These are phyloP conservation scores for Phlyctochytrium planicorne DNA, from an alignment of 192 early-diverging fungal species.

Conservation along the genomic window DNA sequence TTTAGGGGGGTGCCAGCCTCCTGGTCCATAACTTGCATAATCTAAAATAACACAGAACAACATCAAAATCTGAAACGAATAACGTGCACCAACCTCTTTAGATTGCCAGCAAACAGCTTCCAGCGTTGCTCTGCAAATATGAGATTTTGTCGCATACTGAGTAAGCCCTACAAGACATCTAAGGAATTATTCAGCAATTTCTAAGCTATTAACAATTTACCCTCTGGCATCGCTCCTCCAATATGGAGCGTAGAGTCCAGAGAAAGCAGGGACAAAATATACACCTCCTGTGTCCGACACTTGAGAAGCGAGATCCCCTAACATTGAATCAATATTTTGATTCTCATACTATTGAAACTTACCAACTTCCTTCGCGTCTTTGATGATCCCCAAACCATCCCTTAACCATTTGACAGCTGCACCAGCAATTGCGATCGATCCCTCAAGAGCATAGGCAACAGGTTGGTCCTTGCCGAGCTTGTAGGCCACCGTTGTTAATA, in stretches of 20 bases:
- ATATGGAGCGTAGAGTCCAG: slow-evolving; percentile 91
- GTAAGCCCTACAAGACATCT: slow-evolving; percentile 83
- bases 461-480: slow-evolving; percentile 71
- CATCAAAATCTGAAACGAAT: neutral
- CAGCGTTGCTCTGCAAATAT: slow-evolving; percentile 83
- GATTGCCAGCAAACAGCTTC: slow-evolving; percentile 92
- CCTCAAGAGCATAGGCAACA: slow-evolving; percentile 86
- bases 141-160: slow-evolving; percentile 80
- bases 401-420: slow-evolving; percentile 89
- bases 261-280: slow-evolving; percentile 94
- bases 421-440: slow-evolving; percentile 87
- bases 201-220: slow-evolving; percentile 3
- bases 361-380: slow-evolving; percentile 69
- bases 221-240: slow-evolving; percentile 90
- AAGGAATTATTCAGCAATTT: neutral
- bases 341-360: slow-evolving; percentile 1
- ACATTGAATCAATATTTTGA: neutral
- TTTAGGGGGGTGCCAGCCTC: slow-evolving; percentile 69
- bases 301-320: slow-evolving; percentile 57
- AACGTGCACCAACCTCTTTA: slow-evolving; percentile 60
- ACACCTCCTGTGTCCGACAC: slow-evolving; percentile 82
- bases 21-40: slow-evolving; percentile 86
- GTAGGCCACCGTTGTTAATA: slow-evolving; percentile 89
- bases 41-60: slow-evolving; percentile 16
- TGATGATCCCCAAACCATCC: slow-evolving; percentile 81